Base-by-base conservation (phyloP, 208 protist genomes). In the Herpetomonas samuelpessoai region DNA sequence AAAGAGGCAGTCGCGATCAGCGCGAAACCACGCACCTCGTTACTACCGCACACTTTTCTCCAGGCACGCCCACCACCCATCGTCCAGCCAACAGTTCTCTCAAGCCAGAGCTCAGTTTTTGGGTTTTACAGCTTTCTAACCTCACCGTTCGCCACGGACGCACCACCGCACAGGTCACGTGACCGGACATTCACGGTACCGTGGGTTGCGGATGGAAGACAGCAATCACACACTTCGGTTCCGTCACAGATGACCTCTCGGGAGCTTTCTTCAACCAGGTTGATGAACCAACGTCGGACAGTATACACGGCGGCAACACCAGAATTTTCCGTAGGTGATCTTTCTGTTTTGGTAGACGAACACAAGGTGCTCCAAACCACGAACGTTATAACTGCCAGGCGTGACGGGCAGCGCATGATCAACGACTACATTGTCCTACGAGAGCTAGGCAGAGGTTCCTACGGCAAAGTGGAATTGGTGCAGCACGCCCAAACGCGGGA, bases 381-480 rank as follows among this genome's bases (percentile, higher is more conserved):
- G 18, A 44, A 46, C 27, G 52, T 74, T 9, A 25, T 74, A 6
- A 30, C 73, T 18, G 52, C 19, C 28, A 24, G 46, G 31, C 57
- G 67, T 12, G 64, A 76, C 26, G 67, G 58, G 10, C 68, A 79
- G 30, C 76, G 74, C 38, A 79, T 50, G 18, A 66, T 91, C 52
- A 91, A 88, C 50, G 65, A 86, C 24, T 91, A 91, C 62, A 53
- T 66, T 3, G 54, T 86, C 41, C 39, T 97, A 14, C 73, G 91
- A 21, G 91, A 96, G 54, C 70, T 98, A 21, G 92, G 96, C 28
- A 68, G 92, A 51, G 97, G 97, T 28, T 96, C 95, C 4, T 97
- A 97, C 57, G 93, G 96, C 46, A 82, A 95, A n/a, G 97, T 98
- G 1, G 97, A 95, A 57, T 96, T 97, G 56, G 96, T 93, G 18